Conservation (phyloP, 768 basidiomycete species). For the Leccinum longicurvipes region DNA sequence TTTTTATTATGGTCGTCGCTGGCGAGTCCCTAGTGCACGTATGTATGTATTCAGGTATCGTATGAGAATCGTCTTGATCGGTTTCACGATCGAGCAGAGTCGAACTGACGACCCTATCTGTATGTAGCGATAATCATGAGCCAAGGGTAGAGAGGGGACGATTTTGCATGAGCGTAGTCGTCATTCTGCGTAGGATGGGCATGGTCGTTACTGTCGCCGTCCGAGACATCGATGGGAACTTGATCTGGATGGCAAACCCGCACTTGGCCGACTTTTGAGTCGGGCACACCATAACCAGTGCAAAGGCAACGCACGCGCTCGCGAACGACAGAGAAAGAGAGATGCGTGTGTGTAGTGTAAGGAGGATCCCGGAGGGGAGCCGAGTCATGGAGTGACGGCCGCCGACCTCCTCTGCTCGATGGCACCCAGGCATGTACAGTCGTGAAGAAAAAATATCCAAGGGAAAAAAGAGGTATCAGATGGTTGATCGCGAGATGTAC, state of each 20-base stretch:
- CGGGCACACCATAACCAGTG: too few species aligned
- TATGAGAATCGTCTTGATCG: slow-evolving; percentile 1
- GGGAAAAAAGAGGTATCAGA: not conserved
- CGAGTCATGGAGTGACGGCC: too few species aligned
- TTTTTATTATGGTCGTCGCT: slow-evolving; percentile 6
- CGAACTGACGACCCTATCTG: not conserved
- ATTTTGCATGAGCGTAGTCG: not conserved
- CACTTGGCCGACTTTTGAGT: not conserved
- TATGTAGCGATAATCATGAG: too few species aligned
- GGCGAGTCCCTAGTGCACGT: slow-evolving; percentile 17
- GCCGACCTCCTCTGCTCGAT: too few species aligned
- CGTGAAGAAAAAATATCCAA: not conserved
- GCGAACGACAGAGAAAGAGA: not conserved
- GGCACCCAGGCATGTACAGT: too few species aligned
- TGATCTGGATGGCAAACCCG: not conserved
- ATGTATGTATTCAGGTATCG: not conserved
- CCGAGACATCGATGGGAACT: not conserved
- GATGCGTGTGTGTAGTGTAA: too few species aligned
- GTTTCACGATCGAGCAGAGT: slow-evolving; percentile 11
- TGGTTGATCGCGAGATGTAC: not conserved
- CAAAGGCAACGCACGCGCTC: too few species aligned
- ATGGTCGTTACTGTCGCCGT: too few species aligned
- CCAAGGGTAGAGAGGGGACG: too few species aligned
- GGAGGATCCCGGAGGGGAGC: too few species aligned
- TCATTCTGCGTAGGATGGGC: not conserved